Conservation (phyloP, 148 eudicot genomes). For the Diospyros lotus region DNA sequence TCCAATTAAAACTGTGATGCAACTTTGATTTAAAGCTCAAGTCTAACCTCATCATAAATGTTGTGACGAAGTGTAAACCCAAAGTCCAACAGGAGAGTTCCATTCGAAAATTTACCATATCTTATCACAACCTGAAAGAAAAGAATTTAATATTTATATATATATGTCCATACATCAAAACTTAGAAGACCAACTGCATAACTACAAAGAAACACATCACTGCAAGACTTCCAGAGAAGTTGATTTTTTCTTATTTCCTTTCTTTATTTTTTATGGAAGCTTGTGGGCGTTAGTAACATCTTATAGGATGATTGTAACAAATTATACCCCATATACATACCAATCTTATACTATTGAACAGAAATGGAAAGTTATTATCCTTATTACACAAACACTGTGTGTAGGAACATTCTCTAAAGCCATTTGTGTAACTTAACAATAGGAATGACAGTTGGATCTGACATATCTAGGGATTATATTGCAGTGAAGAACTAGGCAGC, state of each 20-base stretch:
- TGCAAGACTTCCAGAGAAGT: too few species aligned
- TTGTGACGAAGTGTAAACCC: conserved; percentile 68
- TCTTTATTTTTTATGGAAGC: too few species aligned
- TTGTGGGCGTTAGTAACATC: background rate
- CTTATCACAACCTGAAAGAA: conserved; percentile 60
- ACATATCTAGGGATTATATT: conserved; percentile 2
- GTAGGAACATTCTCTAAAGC: background rate
- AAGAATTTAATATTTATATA: background rate
- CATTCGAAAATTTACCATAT: conserved; percentile 78
- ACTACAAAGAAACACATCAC: too few species aligned
- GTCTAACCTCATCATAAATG: conserved; percentile 74
- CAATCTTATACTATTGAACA: background rate
- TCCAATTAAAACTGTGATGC: background rate
- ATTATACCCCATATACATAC: background rate
- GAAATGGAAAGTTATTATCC: background rate
- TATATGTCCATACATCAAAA: conserved; percentile 4
- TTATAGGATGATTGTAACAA: background rate
- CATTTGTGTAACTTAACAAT: background rate
- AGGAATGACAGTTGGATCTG: background rate
- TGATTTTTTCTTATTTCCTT: too few species aligned
- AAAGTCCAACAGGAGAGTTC: conserved; percentile 62
- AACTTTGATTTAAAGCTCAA: conserved; percentile 9
- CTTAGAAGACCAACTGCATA: background rate
- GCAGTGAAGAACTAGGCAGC: background rate
- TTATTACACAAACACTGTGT: too few species aligned